Evolutionary conservation across 2,329 filamentous ascomycete genomes (phyloP), one percentile per base, ranked within the genome.

Genomic region (Ceratocystis variospora): DNA sequence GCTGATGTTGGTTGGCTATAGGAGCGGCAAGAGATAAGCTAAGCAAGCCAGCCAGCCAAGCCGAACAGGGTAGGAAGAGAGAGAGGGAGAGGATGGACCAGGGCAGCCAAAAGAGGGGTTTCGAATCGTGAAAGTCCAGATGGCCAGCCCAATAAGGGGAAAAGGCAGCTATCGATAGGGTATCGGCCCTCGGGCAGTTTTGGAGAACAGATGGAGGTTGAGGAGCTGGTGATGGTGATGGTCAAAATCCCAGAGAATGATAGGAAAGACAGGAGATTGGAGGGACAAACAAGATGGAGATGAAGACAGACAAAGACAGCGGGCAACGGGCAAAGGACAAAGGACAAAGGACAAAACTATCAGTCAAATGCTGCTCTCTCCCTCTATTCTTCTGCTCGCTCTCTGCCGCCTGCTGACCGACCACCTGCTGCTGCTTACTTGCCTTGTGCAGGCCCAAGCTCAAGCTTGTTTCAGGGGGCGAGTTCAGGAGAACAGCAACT

Each of bases 391-490:
- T 37, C 33, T 41, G 37, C 37, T 41, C 37, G 37, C 12, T 12
- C 10, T 41, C 37, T 41, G 37, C 37, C 37, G 12, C 37, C 19
- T 53, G 48, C 48, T 53, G 22, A 28, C 48, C 15, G 22, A 15
- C 48, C 25, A 25, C 48, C n/a, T 33, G 25, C 12, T 59, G 28
- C 31, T 57, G 17, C n/a, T 59, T 59, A 19, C 28, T 25, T n/a
- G 12, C 28, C 22, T 17, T 15, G 55, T 37, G 15, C 55, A 59
- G 55, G 55, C 55, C 55, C 55, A 59, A 59, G 55, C 55, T 33
- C 55, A 59, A 59, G 55, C 55, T 59, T 31, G 25, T 59, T 59
- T 59, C 55, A 59, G 55, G 55, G 53, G 55, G 28, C 22, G 15
- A 33, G 25, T 59, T 59, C 55, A 59, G 55, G 55, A 15, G 55